Evolutionary conservation across 176 grass and related monocot species (phyloP).

Genomic region (Dactylis glomerata): DNA sequence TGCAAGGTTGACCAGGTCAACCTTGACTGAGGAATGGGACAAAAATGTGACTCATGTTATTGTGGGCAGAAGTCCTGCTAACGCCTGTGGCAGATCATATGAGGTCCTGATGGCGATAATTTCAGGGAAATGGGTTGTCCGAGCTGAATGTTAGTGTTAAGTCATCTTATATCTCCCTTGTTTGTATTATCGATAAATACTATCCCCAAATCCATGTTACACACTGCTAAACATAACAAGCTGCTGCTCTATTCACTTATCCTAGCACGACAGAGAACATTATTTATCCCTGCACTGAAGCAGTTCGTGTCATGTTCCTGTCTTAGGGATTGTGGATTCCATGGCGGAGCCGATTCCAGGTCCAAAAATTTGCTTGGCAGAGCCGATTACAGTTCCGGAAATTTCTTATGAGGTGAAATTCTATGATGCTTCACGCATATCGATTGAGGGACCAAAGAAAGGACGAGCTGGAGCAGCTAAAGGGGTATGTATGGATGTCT

Average conservation of each 20-base stretch:
- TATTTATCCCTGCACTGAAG: background rate
- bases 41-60: conserved; percentile 50
- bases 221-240: background rate
- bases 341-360: background rate
- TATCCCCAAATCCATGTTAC: background rate
- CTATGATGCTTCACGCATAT: background rate
- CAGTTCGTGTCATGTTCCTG: background rate
- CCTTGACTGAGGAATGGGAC: conserved; percentile 15
- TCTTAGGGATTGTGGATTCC: conserved; percentile 29
- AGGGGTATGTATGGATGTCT: conserved; percentile 22
- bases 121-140: conserved; percentile 43
- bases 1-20: conserved; percentile 17
- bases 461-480: conserved; percentile 29
- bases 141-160: conserved; percentile 31
- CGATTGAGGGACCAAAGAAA: conserved; percentile 21
- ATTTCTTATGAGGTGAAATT: conserved; percentile 26
- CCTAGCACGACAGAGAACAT: background rate
- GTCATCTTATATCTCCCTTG: background rate
- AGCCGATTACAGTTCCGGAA: background rate
- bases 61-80: conserved; percentile 17
- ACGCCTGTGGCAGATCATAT: conserved; percentile 21
- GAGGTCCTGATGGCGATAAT: conserved; percentile 45
- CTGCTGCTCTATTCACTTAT: background rate
- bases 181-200: background rate
- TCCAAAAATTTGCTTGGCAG: background rate